Conservation (phyloP, 1,284 basidiomycete genomes). For the Neolentinus lepideus region DNA sequence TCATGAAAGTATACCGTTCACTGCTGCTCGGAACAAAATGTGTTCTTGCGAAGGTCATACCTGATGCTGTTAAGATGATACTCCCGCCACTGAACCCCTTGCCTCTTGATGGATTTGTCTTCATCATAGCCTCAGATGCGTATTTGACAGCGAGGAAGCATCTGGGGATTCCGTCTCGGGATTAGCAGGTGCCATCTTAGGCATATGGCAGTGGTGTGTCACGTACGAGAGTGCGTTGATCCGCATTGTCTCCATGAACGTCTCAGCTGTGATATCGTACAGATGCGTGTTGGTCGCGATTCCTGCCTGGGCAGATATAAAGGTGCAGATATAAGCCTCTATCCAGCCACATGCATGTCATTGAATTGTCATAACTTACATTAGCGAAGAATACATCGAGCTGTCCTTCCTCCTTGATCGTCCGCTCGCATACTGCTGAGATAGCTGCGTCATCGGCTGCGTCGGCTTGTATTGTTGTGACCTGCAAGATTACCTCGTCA, state of each 20-base stretch:
- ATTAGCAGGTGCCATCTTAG: conserved; percentile 7
- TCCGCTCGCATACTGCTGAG: conserved; percentile 60
- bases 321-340: conserved; percentile 10
- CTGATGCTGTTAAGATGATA: conserved; percentile 86
- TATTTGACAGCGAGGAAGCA: conserved; percentile 90
- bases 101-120: conserved; percentile 53
- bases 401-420: conserved; percentile 73
- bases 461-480: conserved; percentile 69
- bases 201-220: background rate
- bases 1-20: conserved; percentile 3
- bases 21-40: no score
- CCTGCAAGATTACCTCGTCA: conserved; percentile 32
- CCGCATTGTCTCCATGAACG: conserved; percentile 72
- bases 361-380: conserved; percentile 33
- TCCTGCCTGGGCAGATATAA: conserved; percentile 55
- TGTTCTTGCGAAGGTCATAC: conserved; percentile 32
- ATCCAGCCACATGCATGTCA: background rate
- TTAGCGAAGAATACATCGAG: conserved; percentile 95
- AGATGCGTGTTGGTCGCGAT: conserved; percentile 42
- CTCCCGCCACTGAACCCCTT: conserved; percentile 71
- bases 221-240: conserved; percentile 80
- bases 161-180: conserved; percentile 29
- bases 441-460: conserved; percentile 79
- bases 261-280: conserved; percentile 51
- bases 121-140: conserved; percentile 76